phyloP scores from a whole-genome alignment of 306 rosid genomes.

The Quillaja saponaria region DNA sequence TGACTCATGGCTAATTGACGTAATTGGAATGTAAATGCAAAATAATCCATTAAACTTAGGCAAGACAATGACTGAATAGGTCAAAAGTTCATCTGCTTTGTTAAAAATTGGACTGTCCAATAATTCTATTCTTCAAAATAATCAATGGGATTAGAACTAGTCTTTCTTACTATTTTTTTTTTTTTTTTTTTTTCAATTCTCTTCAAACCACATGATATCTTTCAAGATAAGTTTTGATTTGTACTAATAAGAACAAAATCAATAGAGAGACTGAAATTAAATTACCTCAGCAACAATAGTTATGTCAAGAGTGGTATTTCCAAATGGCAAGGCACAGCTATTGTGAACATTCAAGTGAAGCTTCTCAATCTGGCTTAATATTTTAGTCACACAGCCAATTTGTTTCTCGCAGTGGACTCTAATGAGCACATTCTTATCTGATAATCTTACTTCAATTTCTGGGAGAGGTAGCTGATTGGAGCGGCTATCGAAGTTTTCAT shows the following conservation, averaged over 20 bases:
- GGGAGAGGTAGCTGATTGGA: slow-evolving; percentile 44
- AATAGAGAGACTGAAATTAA: background rate
- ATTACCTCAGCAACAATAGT: slow-evolving; percentile 75
- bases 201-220: no score
- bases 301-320: slow-evolving; percentile 51
- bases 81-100: no score
- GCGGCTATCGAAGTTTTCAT: slow-evolving; percentile 32
- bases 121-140: no score
- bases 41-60: no score
- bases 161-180: no score
- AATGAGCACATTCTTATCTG: slow-evolving; percentile 57
- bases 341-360: slow-evolving; percentile 52
- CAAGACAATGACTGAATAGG: no score
- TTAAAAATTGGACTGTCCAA: no score
- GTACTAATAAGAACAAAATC: background rate
- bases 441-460: slow-evolving; percentile 68
- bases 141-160: no score
- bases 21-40: no score
- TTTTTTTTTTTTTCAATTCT: no score
- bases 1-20: background rate
- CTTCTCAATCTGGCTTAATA: slow-evolving; percentile 50
- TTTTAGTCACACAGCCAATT: slow-evolving; percentile 34
- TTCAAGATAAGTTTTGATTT: no score
- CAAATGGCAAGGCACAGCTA: slow-evolving; percentile 65
- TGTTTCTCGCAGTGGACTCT: slow-evolving; percentile 62